Evolutionary conservation across 495 filamentous ascomycete species (phyloP), one percentile per base, ranked within the genome.

Genomic region (Xylaria venustula): DNA sequence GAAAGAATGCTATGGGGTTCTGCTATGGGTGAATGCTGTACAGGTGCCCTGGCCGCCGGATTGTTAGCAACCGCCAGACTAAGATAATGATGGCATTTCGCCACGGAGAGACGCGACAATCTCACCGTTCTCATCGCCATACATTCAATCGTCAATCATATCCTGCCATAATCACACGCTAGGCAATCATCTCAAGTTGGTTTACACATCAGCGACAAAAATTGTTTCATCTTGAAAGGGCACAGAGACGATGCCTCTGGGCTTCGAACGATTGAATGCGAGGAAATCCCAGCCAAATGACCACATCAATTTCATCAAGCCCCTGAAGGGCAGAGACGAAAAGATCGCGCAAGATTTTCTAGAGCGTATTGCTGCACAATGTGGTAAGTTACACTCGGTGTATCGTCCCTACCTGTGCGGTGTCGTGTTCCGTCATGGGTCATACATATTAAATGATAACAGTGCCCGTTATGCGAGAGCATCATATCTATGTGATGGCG

Each of bases 291-390:
- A 84, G 37, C 88, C 88, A 30, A 91, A 91, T 66, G 80, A 81
- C 37, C 81, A 81, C 57, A 88, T 92, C 66, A 81, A 84, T 60
- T 92, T 92, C 77, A 90, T 93, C 75, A 89, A 90, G 67, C 85
- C 89, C 0, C 77, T 91, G 1, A 77, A 84, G 17, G 87, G 86
- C 0, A 75, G 80, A 0, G 80, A 84, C 55, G 76, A 85, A 51
- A 68, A 70, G 0, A 81, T 81, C 46, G 85, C 90, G 14, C 81
- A 87, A 66, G 85, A 88, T 65, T 91, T 88, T 64, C 75, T 93
- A 6, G 86, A 88, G 64, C 81, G 88, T 22, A 88, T 93, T 53
- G 90, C 90, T 9, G 90, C 90, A 19, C 88, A 91, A 74, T 88
- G 87, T 67, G 75, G 85, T 81, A 60, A 63, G 77, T 56, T 14